Base-by-base conservation (phyloP, 805 yeast genomes). In the Lachancea dasiensis region DNA sequence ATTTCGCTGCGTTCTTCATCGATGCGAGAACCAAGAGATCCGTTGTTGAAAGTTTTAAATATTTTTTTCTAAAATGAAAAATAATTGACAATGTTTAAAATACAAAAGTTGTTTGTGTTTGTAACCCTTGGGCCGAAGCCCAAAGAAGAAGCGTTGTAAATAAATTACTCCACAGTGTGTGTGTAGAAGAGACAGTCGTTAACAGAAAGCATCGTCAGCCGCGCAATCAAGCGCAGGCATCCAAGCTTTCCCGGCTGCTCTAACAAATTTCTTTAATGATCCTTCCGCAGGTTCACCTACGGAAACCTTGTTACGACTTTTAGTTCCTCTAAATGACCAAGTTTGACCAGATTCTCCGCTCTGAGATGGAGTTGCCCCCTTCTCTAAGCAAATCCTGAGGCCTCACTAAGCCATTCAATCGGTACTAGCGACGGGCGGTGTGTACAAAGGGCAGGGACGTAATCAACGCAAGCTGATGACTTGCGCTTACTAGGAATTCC, bases 401-500 rank as follows among this genome's bases (percentile, higher is more conserved):
- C 62, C 64, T 59, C 65, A 61, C 63, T 60, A 62, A 62, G 63
- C 65, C 68, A 61, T 61, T 63, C 67, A 64, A 63, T 61, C 66
- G 67, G 67, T 63, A 61, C 67, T 60, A 61, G 66, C 67, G 67
- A 63, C 66, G 67, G 67, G 67, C 52, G 54, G 54, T 50, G 54
- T 61, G 65, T 62, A 63, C 68, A 61, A 63, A 62, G 67, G 67
- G 67, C 67, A 63, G 67, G 67, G 66, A 62, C 66, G 64, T 63
- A 61, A 60, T 62, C 67, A 61, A 62, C 67, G 64, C 66, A 62
- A 61, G 65, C 62, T 61, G 65, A 59, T 62, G 67, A 62, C 67
- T 63, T 63, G 66, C 66, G 66, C 65, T 63, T 61, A 60, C 68
- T 61, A 63, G 68, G 67, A 60, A 63, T 63, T 63, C 66, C 68